Evolutionary conservation across 2,329 filamentous ascomycete species (phyloP).

Genomic region (Cephalotrichum gorgonifer): DNA sequence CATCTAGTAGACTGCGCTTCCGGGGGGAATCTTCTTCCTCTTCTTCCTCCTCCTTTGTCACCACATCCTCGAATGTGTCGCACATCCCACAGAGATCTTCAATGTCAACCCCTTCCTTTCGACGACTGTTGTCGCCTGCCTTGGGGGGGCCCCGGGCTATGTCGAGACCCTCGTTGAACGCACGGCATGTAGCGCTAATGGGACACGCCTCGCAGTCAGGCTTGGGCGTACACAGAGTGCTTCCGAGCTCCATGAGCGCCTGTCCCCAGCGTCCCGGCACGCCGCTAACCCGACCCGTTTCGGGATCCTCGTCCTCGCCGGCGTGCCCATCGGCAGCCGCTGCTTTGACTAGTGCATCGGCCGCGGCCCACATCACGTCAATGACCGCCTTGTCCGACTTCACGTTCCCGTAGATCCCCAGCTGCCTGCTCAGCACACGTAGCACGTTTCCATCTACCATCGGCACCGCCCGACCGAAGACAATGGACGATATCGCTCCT

Average conservation of each 20-base stretch:
- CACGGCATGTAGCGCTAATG: conserved; percentile 38
- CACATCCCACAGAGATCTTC: conserved; percentile 41
- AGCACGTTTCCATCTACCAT: conserved; percentile 57
- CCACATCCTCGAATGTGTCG: conserved; percentile 30
- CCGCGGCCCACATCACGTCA: conserved; percentile 48
- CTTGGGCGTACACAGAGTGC: conserved; percentile 49
- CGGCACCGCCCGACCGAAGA: conserved; percentile 46
- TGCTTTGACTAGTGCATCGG: conserved; percentile 41
- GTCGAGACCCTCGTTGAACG: conserved; percentile 34
- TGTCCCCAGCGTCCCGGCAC: conserved; percentile 53
- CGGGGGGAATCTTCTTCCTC: too few species aligned
- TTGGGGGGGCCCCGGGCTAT: too few species aligned
- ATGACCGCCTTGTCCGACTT: conserved; percentile 43
- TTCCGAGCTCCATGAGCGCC: conserved; percentile 55
- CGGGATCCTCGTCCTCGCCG: conserved; percentile 6
- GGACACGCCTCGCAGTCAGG: conserved; percentile 45
- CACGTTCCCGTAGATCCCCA: conserved; percentile 45
- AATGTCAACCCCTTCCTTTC: conserved; percentile 24
- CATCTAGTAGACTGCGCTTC: too few species aligned
- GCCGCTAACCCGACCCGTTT: conserved; percentile 26
- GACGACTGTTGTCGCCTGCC: too few species aligned
- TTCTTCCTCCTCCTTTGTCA: conserved; percentile 4
- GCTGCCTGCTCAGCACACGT: conserved; percentile 48
- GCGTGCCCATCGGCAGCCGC: conserved; percentile 29
- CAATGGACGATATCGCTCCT: conserved; percentile 51